phyloP scores from a whole-genome alignment of 2,329 filamentous ascomycete genomes.

The Phyllosticta citrichinensis region DNA sequence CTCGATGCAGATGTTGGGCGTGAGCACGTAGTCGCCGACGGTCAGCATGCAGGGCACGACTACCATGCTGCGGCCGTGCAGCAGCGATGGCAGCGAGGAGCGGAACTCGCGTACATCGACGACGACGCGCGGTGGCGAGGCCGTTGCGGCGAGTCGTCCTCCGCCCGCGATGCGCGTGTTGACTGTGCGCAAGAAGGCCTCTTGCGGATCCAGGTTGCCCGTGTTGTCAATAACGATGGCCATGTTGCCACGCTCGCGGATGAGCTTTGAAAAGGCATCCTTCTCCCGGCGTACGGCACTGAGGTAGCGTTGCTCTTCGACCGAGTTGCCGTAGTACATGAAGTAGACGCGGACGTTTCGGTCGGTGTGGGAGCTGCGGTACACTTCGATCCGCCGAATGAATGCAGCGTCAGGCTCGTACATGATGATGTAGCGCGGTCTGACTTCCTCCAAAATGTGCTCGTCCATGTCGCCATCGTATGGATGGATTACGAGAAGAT shows the following conservation, averaged over 20 bases:
- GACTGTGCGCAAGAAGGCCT: slow-evolving; percentile 85
- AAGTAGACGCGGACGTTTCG: slow-evolving; percentile 89
- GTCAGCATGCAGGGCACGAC: slow-evolving; percentile 93
- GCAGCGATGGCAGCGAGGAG: slow-evolving; percentile 78
- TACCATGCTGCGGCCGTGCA: slow-evolving; percentile 80
- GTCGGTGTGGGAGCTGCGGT: slow-evolving; percentile 85
- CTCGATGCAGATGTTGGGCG: slow-evolving; percentile 84
- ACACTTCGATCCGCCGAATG: slow-evolving; percentile 88
- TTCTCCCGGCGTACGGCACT: slow-evolving; percentile 88
- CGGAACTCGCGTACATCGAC: slow-evolving; percentile 96
- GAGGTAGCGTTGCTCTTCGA: slow-evolving; percentile 91
- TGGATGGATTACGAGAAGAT: slow-evolving; percentile 79
- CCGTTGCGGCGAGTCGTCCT: slow-evolving; percentile 71
- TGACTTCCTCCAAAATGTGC: slow-evolving; percentile 87
- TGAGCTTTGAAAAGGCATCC: slow-evolving; percentile 87
- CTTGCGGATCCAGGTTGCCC: slow-evolving; percentile 69
- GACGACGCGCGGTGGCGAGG: slow-evolving; percentile 79
- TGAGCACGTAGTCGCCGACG: slow-evolving; percentile 91
- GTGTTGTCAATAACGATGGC: slow-evolving; percentile 70
- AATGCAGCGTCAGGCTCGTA: slow-evolving; percentile 94
- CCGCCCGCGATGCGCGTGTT: slow-evolving; percentile 96
- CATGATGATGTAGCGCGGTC: slow-evolving; percentile 94
- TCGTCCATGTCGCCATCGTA: slow-evolving; percentile 96
- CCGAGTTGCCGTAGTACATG: slow-evolving; percentile 88
- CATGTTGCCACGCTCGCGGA: slow-evolving; percentile 91